These are phyloP conservation scores for Crotalaria pallida DNA, from an alignment of 306 rosid genomes.

Conservation along the genomic window DNA sequence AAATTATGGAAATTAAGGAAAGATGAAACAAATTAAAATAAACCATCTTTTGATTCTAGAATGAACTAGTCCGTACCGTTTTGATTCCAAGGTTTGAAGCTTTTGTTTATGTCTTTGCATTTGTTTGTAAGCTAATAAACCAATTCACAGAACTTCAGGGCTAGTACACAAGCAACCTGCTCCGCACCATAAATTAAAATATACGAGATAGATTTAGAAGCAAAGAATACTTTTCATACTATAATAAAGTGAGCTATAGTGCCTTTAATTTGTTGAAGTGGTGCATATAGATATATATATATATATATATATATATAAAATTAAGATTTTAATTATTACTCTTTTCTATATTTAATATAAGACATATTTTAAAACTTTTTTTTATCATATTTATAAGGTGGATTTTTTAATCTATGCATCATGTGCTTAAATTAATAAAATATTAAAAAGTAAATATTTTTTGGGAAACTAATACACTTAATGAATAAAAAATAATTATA, in stretches of 20 bases:
- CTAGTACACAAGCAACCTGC: conserved; percentile 37
- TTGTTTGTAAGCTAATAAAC: conserved; percentile 51
- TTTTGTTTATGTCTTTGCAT: conserved; percentile 28
- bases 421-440: too few relatives aligned
- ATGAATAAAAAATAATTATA: too few relatives aligned
- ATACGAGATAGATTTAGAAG: conserved; percentile 28
- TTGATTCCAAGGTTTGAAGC: conserved; percentile 31
- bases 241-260: neutral
- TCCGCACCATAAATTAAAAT: conserved; percentile 37
- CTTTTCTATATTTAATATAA: neutral
- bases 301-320: too few relatives aligned
- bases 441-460: too few relatives aligned
- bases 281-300: neutral
- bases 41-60: conserved; percentile 16
- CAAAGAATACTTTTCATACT: conserved; percentile 33
- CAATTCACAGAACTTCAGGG: conserved; percentile 28
- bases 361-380: too few relatives aligned
- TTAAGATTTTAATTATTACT: too few relatives aligned
- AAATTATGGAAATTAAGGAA: neutral
- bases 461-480: too few relatives aligned
- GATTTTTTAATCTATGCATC: too few relatives aligned
- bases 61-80: neutral
- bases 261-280: neutral
- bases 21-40: conserved; percentile 5
- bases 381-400: too few relatives aligned